phyloP scores from a whole-genome alignment of 352 stramenopile species.

The Saprolegnia diclina region DNA sequence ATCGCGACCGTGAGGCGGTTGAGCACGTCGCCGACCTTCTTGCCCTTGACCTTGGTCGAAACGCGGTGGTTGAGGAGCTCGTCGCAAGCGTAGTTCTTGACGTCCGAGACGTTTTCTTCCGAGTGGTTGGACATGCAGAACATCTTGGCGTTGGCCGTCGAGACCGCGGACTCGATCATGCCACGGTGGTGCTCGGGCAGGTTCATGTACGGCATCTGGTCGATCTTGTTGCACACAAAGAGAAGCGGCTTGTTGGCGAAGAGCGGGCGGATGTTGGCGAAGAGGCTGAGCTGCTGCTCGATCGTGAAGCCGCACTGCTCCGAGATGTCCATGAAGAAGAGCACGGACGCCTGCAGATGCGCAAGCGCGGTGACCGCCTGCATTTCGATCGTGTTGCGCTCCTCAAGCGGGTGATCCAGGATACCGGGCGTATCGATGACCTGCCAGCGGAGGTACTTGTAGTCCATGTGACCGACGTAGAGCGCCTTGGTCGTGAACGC shows the following conservation, averaged over 20 bases:
- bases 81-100: constrained; percentile 95
- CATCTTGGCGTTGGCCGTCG: constrained; percentile 84
- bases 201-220: constrained; percentile 92
- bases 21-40: constrained; percentile 95
- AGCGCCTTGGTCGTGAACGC: constrained; percentile 99
- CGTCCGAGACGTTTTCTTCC: constrained; percentile 94
- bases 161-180: constrained; percentile 73
- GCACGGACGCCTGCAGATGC: constrained; percentile 97
- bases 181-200: constrained; percentile 69
- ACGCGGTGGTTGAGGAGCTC: constrained; percentile 92
- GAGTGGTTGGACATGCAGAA: constrained; percentile 98
- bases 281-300: constrained; percentile 96
- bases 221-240: constrained; percentile 99
- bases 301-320: constrained; percentile 99
- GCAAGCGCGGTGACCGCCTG: constrained; percentile 99
- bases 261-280: constrained; percentile 96
- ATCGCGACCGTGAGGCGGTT: constrained; percentile 95
- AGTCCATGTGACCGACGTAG: constrained; percentile 99
- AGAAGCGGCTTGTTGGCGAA: constrained; percentile 99
- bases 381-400: constrained; percentile 99
- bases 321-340: constrained; percentile 99
- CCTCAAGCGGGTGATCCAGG: constrained; percentile 98
- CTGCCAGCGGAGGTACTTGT: constrained; percentile 99
- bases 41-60: constrained; percentile 91
- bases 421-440: constrained; percentile 99